Evolutionary conservation across 1,284 basidiomycete genomes (phyloP).

Genomic region (Ceratobasidium theobromae): DNA sequence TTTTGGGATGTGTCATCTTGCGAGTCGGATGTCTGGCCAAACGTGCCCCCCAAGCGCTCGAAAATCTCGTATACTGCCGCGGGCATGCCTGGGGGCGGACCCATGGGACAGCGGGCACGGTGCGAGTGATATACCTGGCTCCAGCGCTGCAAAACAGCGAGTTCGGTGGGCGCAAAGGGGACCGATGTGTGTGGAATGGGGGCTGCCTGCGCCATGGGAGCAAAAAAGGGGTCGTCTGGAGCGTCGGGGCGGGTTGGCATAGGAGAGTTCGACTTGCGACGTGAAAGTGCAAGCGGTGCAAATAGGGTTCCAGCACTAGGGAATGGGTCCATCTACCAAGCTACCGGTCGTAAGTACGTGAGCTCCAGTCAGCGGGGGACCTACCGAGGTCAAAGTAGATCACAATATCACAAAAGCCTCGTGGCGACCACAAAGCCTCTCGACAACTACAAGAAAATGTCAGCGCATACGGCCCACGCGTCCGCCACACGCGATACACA

Average conservation of each 20-base stretch:
- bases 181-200: slow-evolving; percentile 22
- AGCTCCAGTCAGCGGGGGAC: neutral
- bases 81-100: slow-evolving; percentile 23
- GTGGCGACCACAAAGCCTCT: neutral
- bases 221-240: slow-evolving; percentile 21
- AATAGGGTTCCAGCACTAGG: slow-evolving; percentile 21
- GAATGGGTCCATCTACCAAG: slow-evolving; percentile 13
- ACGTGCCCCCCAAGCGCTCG: slow-evolving; percentile 17
- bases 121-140: slow-evolving; percentile 27
- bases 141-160: slow-evolving; percentile 22
- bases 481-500: neutral
- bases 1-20: neutral
- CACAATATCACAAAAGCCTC: neutral
- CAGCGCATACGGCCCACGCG: neutral
- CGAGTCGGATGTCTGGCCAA: neutral
- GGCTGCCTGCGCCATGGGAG: neutral
- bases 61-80: slow-evolving; percentile 29
- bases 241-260: slow-evolving; percentile 16
- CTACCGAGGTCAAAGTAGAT: neutral
- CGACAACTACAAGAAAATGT: neutral
- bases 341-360: neutral
- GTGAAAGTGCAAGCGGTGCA: neutral
- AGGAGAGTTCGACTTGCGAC: slow-evolving; percentile 7
- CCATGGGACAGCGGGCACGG: slow-evolving; percentile 20
- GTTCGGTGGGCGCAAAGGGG: slow-evolving; percentile 26